Percentiles rank a stretch among this genome's conserved stretches.
Evolutionary conservation across 164 flowering plant genomes (phyloP).

Genomic region (Cinnamomum chago): DNA sequence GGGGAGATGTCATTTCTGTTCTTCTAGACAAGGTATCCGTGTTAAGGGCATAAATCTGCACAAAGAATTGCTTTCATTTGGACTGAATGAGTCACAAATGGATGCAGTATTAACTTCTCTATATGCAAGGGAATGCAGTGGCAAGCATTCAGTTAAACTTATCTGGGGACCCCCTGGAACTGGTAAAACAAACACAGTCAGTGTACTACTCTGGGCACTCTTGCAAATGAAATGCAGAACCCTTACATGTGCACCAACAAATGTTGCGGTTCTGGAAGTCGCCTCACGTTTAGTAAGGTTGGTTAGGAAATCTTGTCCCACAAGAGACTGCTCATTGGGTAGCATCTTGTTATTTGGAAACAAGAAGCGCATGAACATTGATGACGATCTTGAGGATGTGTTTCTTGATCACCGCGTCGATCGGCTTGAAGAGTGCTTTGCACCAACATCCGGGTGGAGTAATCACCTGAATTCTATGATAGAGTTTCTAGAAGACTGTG

Average conservation of each 20-base stretch:
- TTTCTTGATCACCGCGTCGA: slow-evolving; percentile 45
- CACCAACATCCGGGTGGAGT: slow-evolving; percentile 45
- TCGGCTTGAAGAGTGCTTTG: slow-evolving; percentile 43
- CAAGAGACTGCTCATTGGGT: slow-evolving; percentile 33
- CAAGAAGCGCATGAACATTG: slow-evolving; percentile 39
- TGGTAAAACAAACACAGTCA: slow-evolving; percentile 67
- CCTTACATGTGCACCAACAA: slow-evolving; percentile 68
- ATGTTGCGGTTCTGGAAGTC: slow-evolving; percentile 57
- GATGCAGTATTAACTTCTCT: slow-evolving; percentile 41
- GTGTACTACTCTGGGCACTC: slow-evolving; percentile 38
- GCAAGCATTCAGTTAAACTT: slow-evolving; percentile 41
- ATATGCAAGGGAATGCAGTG: slow-evolving; percentile 21
- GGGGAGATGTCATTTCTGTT: not conserved
- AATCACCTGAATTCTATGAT: slow-evolving; percentile 33
- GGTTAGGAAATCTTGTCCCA: slow-evolving; percentile 19
- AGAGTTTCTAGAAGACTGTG: slow-evolving; percentile 45
- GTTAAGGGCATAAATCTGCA: not conserved
- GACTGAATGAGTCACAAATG: slow-evolving; percentile 53
- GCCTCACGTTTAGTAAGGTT: slow-evolving; percentile 47
- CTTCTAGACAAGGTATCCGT: not conserved
- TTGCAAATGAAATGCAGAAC: slow-evolving; percentile 37
- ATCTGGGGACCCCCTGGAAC: slow-evolving; percentile 92
- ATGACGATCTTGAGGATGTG: slow-evolving; percentile 39
- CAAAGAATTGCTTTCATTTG: not conserved
- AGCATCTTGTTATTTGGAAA: slow-evolving; percentile 67